These are phyloP conservation scores for Blastobotrys capitulatus DNA, from an alignment of 1,139 yeast species.

Conservation along the genomic window DNA sequence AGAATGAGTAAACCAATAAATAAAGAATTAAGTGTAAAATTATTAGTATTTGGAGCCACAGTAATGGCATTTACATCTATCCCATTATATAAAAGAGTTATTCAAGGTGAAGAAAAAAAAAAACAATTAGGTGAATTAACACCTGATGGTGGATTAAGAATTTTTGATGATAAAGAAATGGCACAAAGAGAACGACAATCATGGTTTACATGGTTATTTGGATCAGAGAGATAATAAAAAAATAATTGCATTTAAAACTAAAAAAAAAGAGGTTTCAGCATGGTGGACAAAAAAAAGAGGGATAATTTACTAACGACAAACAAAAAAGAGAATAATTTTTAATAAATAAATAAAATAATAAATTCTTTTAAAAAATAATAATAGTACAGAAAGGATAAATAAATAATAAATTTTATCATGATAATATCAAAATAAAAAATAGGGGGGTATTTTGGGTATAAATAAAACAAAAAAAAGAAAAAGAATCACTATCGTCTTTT, in stretches of 20 bases:
- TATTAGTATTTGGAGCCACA: constrained; percentile 40
- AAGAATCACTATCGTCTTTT: too few relatives aligned
- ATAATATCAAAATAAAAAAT: too few relatives aligned
- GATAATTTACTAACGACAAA: not conserved
- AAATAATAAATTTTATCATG: not conserved
- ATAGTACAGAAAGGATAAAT: not conserved
- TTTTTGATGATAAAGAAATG: constrained; percentile 43
- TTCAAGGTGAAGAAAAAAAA: constrained; percentile 40
- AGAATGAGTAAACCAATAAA: not conserved
- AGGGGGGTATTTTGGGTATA: too few relatives aligned
- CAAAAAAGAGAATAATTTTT: not conserved
- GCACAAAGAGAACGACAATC: constrained; percentile 34
- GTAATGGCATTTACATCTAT: constrained; percentile 37
- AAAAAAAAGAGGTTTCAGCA: too few relatives aligned
- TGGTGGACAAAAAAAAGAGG: too few relatives aligned
- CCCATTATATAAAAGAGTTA: constrained; percentile 35
- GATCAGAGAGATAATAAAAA: constrained; percentile 19
- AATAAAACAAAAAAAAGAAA: too few relatives aligned
- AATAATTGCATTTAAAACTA: too few relatives aligned
- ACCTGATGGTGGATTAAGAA: constrained; percentile 43
- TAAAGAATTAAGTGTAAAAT: constrained; percentile 27
- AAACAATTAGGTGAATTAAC: constrained; percentile 46
- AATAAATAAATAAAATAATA: not conserved
- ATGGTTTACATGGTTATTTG: constrained; percentile 40
- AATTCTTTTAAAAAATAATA: not conserved